Conservation (phyloP, 1,284 basidiomycete species). For the Sphaerobolus stellatus region DNA sequence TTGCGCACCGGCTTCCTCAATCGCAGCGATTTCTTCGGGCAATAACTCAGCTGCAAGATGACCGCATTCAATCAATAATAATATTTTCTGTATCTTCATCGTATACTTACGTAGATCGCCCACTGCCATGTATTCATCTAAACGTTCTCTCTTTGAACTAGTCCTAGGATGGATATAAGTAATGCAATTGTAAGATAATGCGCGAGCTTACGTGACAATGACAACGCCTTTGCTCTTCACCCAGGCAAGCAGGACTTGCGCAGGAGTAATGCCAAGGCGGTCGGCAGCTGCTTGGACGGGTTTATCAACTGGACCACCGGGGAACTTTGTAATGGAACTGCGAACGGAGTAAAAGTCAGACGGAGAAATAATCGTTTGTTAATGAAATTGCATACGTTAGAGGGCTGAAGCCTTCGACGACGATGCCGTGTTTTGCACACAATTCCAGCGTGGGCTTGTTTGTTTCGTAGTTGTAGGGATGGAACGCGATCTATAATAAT, state of each 20-base stretch:
- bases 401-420: conserved; percentile 70
- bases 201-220: conserved; percentile 59
- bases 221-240: conserved; percentile 63
- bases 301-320: conserved; percentile 73
- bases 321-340: conserved; percentile 64
- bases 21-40: conserved; percentile 38
- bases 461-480: conserved; percentile 68
- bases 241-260: conserved; percentile 74
- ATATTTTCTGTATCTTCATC: not conserved
- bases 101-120: conserved; percentile 43
- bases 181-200: not conserved
- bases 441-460: conserved; percentile 57
- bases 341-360: not conserved
- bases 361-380: not conserved
- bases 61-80: not conserved
- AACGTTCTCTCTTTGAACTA: conserved; percentile 51
- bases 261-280: conserved; percentile 57
- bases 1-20: conserved; percentile 42
- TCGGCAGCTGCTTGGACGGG: conserved; percentile 57
- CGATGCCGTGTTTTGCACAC: conserved; percentile 58
- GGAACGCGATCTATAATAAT: conserved; percentile 51
- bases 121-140: conserved; percentile 56
- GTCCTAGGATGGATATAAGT: conserved; percentile 20
- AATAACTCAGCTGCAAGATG: conserved; percentile 19
- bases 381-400: conserved; percentile 46